Percentiles rank a stretch among this genome's conserved stretches.
These are phyloP conservation scores for Monascus purpureus DNA, from an alignment of 495 filamentous ascomycete species.

Conservation along the genomic window DNA sequence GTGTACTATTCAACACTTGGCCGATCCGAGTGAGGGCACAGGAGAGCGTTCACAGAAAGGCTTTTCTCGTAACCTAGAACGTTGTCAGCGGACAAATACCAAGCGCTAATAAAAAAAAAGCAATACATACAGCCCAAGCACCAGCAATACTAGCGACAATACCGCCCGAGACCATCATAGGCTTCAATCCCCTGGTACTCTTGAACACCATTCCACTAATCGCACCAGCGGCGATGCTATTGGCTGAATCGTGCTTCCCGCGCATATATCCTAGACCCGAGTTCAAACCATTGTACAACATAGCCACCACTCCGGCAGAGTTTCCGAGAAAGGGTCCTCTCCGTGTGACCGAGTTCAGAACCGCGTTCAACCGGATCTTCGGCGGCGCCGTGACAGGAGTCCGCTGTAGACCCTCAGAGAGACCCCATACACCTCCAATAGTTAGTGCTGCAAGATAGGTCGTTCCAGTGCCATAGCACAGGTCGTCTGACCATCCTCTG, in stretches of 20 bases:
- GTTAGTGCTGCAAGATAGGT: slow-evolving; percentile 79
- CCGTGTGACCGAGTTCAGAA: slow-evolving; percentile 83
- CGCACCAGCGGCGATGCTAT: slow-evolving; percentile 71
- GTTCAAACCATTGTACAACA: slow-evolving; percentile 91
- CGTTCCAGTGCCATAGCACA: slow-evolving; percentile 92
- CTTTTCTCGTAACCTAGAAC: slow-evolving; percentile 40
- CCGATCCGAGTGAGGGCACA: slow-evolving; percentile 7
- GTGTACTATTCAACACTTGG: background rate
- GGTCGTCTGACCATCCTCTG: slow-evolving; percentile 92
- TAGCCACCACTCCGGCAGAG: slow-evolving; percentile 82
- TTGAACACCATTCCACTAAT: slow-evolving; percentile 91
- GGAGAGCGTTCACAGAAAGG: slow-evolving; percentile 26
- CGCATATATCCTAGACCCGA: slow-evolving; percentile 73
- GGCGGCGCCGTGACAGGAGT: slow-evolving; percentile 61
- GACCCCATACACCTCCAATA: slow-evolving; percentile 81
- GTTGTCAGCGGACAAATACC: slow-evolving; percentile 15
- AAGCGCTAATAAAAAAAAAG: slow-evolving; percentile 1
- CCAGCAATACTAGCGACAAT: slow-evolving; percentile 77
- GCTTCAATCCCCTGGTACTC: slow-evolving; percentile 75
- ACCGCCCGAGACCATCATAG: slow-evolving; percentile 84
- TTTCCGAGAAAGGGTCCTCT: slow-evolving; percentile 95
- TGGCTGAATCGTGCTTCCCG: slow-evolving; percentile 83
- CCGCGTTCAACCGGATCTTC: slow-evolving; percentile 80
- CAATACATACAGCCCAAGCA: slow-evolving; percentile 65
- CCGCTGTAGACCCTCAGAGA: slow-evolving; percentile 72